Conservation (phyloP, 495 filamentous ascomycete genomes). For the Entonaema liquescens region DNA sequence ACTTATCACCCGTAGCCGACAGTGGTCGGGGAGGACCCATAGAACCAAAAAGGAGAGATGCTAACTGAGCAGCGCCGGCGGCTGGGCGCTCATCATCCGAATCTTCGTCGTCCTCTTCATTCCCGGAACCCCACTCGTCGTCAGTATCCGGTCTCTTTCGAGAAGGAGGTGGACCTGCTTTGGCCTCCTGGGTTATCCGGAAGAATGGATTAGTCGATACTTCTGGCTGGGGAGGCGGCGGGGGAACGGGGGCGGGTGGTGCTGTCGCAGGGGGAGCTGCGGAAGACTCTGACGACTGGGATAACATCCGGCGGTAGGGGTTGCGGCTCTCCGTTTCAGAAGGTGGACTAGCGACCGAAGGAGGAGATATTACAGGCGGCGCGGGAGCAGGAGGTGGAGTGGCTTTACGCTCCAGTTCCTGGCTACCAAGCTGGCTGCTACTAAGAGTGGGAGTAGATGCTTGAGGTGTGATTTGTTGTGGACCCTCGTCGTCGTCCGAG, state of each 20-base stretch:
- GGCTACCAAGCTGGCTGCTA: constrained; percentile 60
- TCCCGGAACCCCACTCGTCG: constrained; percentile 90
- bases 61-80: constrained; percentile 87
- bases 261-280: constrained; percentile 55
- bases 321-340: constrained; percentile 60
- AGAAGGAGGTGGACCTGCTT: constrained; percentile 46
- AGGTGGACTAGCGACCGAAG: constrained; percentile 57
- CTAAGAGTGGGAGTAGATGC: constrained; percentile 78
- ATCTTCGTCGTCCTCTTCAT: constrained; percentile 76
- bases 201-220: constrained; percentile 96
- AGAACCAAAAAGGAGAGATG: constrained; percentile 92
- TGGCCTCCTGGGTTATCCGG: constrained; percentile 72
- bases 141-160: constrained; percentile 60
- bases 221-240: constrained; percentile 56
- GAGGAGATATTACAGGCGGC: constrained; percentile 50
- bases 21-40: constrained; percentile 95
- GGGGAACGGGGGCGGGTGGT: constrained; percentile 53
- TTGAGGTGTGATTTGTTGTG: constrained; percentile 80
- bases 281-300: constrained; percentile 57
- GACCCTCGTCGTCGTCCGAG: constrained; percentile 89
- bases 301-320: constrained; percentile 62
- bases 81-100: constrained; percentile 75
- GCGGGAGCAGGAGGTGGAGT: constrained; percentile 58
- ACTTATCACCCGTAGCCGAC: constrained; percentile 79
- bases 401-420: constrained; percentile 60